Percentiles rank a stretch among this genome's conserved stretches.
Conservation (phyloP, 2,329 filamentous ascomycete species). For the Fusarium zealandicum region DNA sequence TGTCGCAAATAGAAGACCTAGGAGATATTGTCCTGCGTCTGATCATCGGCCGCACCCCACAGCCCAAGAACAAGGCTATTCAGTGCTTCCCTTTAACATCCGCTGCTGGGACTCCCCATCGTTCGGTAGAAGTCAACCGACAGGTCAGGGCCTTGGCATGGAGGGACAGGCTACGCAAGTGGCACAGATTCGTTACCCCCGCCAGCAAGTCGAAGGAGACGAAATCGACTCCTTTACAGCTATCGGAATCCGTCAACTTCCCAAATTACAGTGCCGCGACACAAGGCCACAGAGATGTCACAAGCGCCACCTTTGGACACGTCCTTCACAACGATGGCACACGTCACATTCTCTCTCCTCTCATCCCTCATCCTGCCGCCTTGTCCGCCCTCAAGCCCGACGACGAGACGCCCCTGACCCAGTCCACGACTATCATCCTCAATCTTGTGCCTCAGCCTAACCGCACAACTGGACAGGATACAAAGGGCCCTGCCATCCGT, state of each 20-base stretch:
- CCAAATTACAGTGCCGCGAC: neutral
- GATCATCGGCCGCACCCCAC: conserved; percentile 44
- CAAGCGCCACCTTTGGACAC: conserved; percentile 59
- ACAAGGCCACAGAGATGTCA: conserved; percentile 25
- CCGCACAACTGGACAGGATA: neutral
- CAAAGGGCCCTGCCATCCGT: conserved; percentile 36
- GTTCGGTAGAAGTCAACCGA: conserved; percentile 40
- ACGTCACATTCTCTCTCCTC: conserved; percentile 53
- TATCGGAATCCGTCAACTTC: conserved; percentile 9
- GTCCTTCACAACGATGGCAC: conserved; percentile 49
- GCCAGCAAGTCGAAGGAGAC: conserved; percentile 17
- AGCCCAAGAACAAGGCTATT: conserved; percentile 13
- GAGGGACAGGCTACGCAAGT: conserved; percentile 45
- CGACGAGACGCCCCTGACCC: conserved; percentile 35
- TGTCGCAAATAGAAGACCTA: conserved; percentile 47
- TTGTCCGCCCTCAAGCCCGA: conserved; percentile 50
- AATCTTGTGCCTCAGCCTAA: conserved; percentile 52
- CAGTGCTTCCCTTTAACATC: conserved; percentile 31
- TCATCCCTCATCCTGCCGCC: conserved; percentile 56
- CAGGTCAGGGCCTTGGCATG: conserved; percentile 46
- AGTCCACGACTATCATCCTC: conserved; percentile 51
- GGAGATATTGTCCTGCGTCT: conserved; percentile 57
- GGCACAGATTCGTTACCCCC: conserved; percentile 42
- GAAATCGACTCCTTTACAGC: neutral
- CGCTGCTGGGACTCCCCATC: conserved; percentile 1